phyloP scores from a whole-genome alignment of 192 early-diverging fungal genomes.

The Globomyces pollinis-pini region DNA sequence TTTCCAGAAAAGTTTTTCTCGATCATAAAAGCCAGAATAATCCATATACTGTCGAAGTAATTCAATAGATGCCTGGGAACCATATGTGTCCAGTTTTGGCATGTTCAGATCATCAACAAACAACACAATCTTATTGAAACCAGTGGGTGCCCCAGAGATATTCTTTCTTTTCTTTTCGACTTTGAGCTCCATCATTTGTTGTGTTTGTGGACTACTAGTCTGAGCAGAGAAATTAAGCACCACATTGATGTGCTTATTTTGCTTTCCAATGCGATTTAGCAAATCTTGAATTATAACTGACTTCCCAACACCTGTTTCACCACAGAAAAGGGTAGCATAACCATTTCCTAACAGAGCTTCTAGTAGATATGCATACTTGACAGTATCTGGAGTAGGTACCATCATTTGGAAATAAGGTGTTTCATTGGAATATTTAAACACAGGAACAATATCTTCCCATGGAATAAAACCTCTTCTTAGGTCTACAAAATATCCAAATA shows the following conservation, averaged over 20 bases:
- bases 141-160: conserved; percentile 49
- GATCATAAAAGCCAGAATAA: conserved; percentile 52
- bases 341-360: conserved; percentile 37
- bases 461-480: conserved; percentile 39
- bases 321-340: conserved; percentile 45
- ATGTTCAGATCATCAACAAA: conserved; percentile 61
- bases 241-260: conserved; percentile 35
- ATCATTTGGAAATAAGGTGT: conserved; percentile 60
- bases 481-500: conserved; percentile 47
- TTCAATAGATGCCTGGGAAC: conserved; percentile 55
- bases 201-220: conserved; percentile 51
- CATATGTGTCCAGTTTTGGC: conserved; percentile 56
- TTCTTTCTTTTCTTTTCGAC: conserved; percentile 58
- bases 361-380: conserved; percentile 50
- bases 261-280: conserved; percentile 35
- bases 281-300: conserved; percentile 52
- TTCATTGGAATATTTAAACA: conserved; percentile 42
- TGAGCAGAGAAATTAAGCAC: conserved; percentile 53
- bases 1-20: conserved; percentile 53
- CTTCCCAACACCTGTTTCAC: conserved; percentile 53
- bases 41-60: conserved; percentile 49
- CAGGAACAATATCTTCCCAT: conserved; percentile 52
- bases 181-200: conserved; percentile 53
- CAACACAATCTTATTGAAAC: conserved; percentile 45
- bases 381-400: conserved; percentile 50